Evolutionary conservation across 2,329 filamentous ascomycete species (phyloP).

Genomic region (Epichloe gansuensis): DNA sequence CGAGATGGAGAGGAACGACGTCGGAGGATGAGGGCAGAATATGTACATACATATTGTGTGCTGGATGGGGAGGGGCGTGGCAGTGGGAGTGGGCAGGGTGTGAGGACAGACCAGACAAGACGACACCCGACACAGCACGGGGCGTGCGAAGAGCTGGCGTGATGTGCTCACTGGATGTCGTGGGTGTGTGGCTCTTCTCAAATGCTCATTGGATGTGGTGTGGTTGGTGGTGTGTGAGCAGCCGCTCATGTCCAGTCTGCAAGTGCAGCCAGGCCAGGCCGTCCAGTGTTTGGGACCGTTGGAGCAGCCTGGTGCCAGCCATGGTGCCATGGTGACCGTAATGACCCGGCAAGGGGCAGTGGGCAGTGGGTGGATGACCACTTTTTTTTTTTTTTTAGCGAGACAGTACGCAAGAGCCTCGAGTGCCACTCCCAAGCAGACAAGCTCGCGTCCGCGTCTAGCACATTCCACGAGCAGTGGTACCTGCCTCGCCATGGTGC

Average conservation of each 20-base stretch:
- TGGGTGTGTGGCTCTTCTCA: neutral
- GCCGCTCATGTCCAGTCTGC: neutral
- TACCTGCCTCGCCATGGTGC: neutral
- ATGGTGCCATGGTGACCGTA: neutral
- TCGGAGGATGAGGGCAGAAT: conserved; percentile 11
- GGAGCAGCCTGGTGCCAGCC: neutral
- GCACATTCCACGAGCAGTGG: too few species aligned
- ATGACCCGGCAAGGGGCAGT: neutral
- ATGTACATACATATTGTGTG: conserved; percentile 11
- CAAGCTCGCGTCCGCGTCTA: too few species aligned
- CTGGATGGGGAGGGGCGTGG: neutral
- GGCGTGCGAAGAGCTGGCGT: neutral
- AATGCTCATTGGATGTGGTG: neutral
- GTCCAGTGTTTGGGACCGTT: too few species aligned
- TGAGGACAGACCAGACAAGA: neutral
- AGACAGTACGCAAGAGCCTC: too few species aligned
- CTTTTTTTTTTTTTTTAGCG: neutral
- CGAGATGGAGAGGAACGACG: neutral
- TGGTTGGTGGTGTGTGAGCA: conserved; percentile 4
- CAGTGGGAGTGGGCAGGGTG: conserved; percentile 1
- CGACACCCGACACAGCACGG: neutral
- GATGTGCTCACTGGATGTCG: too few species aligned
- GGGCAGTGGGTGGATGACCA: neutral
- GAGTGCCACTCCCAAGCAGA: too few species aligned
- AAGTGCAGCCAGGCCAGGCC: too few species aligned